Percentiles rank a stretch among this genome's conserved stretches.
These are phyloP conservation scores for Phialocephala subalpina DNA, from an alignment of 2,329 filamentous ascomycete genomes.

Conservation along the genomic window DNA sequence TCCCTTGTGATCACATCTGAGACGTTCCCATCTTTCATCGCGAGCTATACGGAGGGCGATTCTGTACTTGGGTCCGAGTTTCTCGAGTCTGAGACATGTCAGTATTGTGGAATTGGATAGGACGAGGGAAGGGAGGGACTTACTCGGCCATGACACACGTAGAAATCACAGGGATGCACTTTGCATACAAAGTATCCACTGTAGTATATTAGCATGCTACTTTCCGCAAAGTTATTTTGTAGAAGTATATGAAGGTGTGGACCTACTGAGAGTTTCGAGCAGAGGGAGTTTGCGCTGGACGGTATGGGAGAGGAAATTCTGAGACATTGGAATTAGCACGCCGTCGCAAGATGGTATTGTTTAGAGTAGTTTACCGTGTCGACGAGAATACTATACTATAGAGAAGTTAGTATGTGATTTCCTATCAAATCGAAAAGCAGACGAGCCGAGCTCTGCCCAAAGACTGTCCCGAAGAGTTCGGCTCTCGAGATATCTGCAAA, in stretches of 20 bases:
- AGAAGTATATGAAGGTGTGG: too few species aligned
- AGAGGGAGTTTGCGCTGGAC: conserved; percentile 91
- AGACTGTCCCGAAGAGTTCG: too few species aligned
- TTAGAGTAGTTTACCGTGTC: too few species aligned
- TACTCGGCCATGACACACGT: conserved; percentile 62
- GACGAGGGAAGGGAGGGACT: background rate
- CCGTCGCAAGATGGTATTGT: too few species aligned
- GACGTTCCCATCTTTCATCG: conserved; percentile 86
- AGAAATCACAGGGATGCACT: conserved; percentile 89
- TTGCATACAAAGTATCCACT: conserved; percentile 90
- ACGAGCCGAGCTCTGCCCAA: too few species aligned
- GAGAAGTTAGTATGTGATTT: too few species aligned
- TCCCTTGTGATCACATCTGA: conserved; percentile 91
- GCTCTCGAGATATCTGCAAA: too few species aligned
- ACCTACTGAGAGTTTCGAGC: conserved; percentile 64
- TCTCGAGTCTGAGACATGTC: conserved; percentile 73
- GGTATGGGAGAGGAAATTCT: conserved; percentile 92
- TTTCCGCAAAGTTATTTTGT: too few species aligned
- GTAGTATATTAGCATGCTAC: too few species aligned
- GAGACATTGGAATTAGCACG: too few species aligned
- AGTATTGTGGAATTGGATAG: background rate
- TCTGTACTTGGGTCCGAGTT: conserved; percentile 87
- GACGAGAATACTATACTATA: conserved; percentile 71
- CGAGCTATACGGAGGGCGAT: conserved; percentile 86
- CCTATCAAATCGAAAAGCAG: too few species aligned